phyloP scores from a whole-genome alignment of 2,329 filamentous ascomycete species.

The Botrytis squamosa region DNA sequence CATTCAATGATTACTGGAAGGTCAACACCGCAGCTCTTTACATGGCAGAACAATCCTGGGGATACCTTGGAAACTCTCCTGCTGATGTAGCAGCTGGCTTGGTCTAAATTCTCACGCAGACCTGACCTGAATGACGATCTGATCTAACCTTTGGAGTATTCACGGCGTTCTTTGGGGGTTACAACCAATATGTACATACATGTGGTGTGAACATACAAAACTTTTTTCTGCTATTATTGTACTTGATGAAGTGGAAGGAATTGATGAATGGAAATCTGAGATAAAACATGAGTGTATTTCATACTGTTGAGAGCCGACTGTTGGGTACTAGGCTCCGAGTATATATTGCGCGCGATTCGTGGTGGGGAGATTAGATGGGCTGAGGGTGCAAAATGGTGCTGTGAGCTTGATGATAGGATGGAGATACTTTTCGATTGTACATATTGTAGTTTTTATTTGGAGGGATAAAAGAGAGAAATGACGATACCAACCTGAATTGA shows the following conservation, averaged over 20 bases:
- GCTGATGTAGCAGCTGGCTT: slow-evolving; percentile 24
- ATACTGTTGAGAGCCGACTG: neutral
- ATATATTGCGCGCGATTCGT: slow-evolving; percentile 3
- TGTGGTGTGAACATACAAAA: slow-evolving; percentile 14
- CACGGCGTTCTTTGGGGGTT: slow-evolving; percentile 13
- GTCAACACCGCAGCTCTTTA: slow-evolving; percentile 59
- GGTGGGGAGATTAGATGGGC: neutral
- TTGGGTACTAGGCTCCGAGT: slow-evolving; percentile 13
- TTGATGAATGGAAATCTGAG: slow-evolving; percentile 5
- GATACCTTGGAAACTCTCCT: slow-evolving; percentile 47
- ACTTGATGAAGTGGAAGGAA: neutral
- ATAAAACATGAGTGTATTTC: slow-evolving; percentile 4
- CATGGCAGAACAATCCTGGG: slow-evolving; percentile 76
- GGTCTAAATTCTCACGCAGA: slow-evolving; percentile 20
- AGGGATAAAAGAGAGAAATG: neutral
- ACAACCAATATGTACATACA: slow-evolving; percentile 14
- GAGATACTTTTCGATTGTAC: slow-evolving; percentile 8
- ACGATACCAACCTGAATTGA: neutral
- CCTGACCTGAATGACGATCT: neutral
- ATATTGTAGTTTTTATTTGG: slow-evolving; percentile 7
- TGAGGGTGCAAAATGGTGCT: neutral
- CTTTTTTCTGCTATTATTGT: slow-evolving; percentile 14
- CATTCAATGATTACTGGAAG: slow-evolving; percentile 83
- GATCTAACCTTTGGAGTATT: slow-evolving; percentile 2
- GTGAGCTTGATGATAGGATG: neutral